These are phyloP conservation scores for Magnolia sinica DNA, from an alignment of 164 flowering plant genomes.

Conservation along the genomic window DNA sequence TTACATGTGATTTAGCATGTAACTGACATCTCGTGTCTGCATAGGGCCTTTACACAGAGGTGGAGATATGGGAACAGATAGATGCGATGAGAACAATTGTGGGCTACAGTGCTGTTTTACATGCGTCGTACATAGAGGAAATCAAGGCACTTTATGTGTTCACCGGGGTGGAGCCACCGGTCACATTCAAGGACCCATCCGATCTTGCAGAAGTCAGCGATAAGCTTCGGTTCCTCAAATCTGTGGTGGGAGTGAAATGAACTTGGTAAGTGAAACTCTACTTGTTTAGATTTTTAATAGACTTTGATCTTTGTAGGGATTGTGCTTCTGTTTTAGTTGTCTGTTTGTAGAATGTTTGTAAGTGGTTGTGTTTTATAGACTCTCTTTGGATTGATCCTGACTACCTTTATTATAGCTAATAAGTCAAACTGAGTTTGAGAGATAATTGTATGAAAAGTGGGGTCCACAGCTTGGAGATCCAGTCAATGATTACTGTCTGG, in stretches of 20 bases:
- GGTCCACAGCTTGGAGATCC: no score
- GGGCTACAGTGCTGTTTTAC: slow-evolving; percentile 51
- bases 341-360: no score
- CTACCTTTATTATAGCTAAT: no score
- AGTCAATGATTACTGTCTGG: no score
- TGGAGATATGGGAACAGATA: slow-evolving; percentile 63
- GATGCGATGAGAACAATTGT: slow-evolving; percentile 58
- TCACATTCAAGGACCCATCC: slow-evolving; percentile 29
- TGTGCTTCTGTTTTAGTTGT: no score
- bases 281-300: no score
- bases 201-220: slow-evolving; percentile 44
- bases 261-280: not conserved
- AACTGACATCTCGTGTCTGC: not conserved
- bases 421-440: no score
- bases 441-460: no score
- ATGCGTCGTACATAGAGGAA: slow-evolving; percentile 48
- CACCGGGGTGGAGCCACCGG: slow-evolving; percentile 80
- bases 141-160: slow-evolving; percentile 69
- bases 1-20: no score
- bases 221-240: slow-evolving; percentile 70
- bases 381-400: no score
- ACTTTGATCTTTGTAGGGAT: no score
- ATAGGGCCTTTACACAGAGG: slow-evolving; percentile 40
- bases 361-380: no score
- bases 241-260: slow-evolving; percentile 70